Evolutionary conservation across 345 rosid species (phyloP).

Genomic region (Rhizophora mangle): DNA sequence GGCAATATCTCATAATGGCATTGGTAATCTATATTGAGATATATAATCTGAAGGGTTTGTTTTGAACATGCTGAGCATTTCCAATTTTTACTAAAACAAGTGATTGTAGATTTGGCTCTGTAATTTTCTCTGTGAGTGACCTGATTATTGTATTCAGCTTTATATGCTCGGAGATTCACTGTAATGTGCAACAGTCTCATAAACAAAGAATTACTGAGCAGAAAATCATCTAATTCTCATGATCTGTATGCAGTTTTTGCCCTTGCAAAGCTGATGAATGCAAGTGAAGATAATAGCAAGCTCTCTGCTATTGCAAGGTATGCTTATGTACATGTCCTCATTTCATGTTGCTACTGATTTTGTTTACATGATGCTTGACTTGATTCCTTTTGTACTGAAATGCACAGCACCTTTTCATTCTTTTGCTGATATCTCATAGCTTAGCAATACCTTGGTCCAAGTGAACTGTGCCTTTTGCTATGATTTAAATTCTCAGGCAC

Average conservation of each 20-base stretch:
- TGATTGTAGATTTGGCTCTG: neutral
- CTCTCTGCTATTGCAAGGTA: constrained; percentile 99
- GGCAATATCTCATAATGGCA: too few species aligned
- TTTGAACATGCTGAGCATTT: too few species aligned
- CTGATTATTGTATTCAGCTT: neutral
- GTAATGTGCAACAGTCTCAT: neutral
- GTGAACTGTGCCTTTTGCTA: neutral
- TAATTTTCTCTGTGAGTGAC: neutral
- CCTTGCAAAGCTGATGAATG: constrained; percentile 96
- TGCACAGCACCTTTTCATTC: neutral
- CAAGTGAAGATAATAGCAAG: constrained; percentile 71
- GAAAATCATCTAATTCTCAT: neutral
- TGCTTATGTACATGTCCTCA: neutral
- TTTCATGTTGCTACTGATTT: neutral
- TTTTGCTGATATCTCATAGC: neutral
- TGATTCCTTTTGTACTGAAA: too few species aligned
- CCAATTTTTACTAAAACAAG: too few species aligned
- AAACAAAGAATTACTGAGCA: neutral
- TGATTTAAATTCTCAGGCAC: neutral
- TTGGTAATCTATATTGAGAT: too few species aligned
- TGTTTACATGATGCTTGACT: too few species aligned
- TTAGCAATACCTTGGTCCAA: neutral
- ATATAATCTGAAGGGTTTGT: too few species aligned
- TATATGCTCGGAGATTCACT: neutral
- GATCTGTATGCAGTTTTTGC: constrained; percentile 56